Evolutionary conservation across 75 land plant species (phyloP).

Genomic region (Cryptomeria japonica): DNA sequence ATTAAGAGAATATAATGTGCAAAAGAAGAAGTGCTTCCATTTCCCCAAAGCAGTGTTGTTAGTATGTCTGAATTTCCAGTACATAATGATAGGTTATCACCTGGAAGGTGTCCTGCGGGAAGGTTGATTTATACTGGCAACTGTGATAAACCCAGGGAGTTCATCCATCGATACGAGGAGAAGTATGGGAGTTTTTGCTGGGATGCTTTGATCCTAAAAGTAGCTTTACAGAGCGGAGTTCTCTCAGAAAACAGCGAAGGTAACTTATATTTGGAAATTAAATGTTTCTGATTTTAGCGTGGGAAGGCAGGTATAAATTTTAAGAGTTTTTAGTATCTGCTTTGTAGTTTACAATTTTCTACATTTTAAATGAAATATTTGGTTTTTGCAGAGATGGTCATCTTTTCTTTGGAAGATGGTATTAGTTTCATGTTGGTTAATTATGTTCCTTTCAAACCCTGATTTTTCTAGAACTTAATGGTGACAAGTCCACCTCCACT

Average conservation of each 20-base stretch:
- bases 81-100: conserved; percentile 17
- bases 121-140: conserved; percentile 13
- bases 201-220: conserved; percentile 88
- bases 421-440: background rate
- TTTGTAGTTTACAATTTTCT: background rate
- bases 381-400: background rate
- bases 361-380: background rate
- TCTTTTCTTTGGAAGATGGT: background rate
- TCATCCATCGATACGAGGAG: conserved; percentile 92
- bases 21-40: background rate
- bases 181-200: conserved; percentile 96
- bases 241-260: conserved; percentile 75
- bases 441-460: background rate
- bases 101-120: conserved; percentile 12
- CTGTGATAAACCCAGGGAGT: conserved; percentile 58
- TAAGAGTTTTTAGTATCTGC: background rate
- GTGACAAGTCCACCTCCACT: background rate
- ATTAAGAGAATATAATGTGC: background rate
- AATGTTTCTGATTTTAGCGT: background rate
- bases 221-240: conserved; percentile 66
- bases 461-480: background rate
- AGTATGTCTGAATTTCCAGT: conserved; percentile 9
- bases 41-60: background rate
- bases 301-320: background rate
- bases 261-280: conserved; percentile 15